Percentiles rank a stretch among this genome's conserved stretches.
phyloP scores from a whole-genome alignment of 208 protist genomes.

The Blechomonas ayalai region DNA sequence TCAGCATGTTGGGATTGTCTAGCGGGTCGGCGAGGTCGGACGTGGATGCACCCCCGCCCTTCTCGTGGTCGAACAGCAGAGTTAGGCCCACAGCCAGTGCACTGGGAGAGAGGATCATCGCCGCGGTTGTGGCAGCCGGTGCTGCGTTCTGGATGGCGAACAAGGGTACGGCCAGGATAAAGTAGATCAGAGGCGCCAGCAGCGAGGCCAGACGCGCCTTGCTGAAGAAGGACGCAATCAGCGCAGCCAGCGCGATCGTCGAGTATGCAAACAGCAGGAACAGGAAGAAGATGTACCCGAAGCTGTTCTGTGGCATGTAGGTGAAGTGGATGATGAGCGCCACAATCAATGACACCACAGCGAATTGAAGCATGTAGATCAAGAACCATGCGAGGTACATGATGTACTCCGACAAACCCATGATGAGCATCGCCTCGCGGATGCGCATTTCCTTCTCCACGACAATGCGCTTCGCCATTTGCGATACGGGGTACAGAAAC shows the following conservation, averaged over 20 bases:
- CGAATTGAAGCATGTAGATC: slow-evolving; percentile 44
- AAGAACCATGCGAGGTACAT: slow-evolving; percentile 61
- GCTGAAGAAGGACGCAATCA: slow-evolving; percentile 64
- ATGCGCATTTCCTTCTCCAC: slow-evolving; percentile 81
- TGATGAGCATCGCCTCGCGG: slow-evolving; percentile 81
- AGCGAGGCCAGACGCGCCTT: slow-evolving; percentile 55
- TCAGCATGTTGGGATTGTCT: slow-evolving; percentile 3
- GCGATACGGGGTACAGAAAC: slow-evolving; percentile 71
- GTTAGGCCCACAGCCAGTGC: slow-evolving; percentile 43
- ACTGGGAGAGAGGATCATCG: slow-evolving; percentile 44
- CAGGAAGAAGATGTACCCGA: slow-evolving; percentile 40
- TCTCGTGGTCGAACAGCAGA: slow-evolving; percentile 45
- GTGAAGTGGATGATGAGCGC: slow-evolving; percentile 45
- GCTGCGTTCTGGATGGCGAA: slow-evolving; percentile 30
- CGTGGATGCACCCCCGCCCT: slow-evolving; percentile 9
- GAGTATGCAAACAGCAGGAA: slow-evolving; percentile 48
- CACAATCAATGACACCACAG: slow-evolving; percentile 41
- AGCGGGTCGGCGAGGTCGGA: slow-evolving; percentile 4
- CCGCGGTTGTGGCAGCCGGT: slow-evolving; percentile 8
- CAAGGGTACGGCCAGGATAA: slow-evolving; percentile 24
- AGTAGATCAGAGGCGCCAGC: slow-evolving; percentile 60
- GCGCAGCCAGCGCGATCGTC: slow-evolving; percentile 37
- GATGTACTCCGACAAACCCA: slow-evolving; percentile 58
- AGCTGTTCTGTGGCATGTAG: slow-evolving; percentile 34
- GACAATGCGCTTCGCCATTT: slow-evolving; percentile 74